Evolutionary conservation across 257 asterid species (phyloP).

Genomic region (Forsythia suspensa): DNA sequence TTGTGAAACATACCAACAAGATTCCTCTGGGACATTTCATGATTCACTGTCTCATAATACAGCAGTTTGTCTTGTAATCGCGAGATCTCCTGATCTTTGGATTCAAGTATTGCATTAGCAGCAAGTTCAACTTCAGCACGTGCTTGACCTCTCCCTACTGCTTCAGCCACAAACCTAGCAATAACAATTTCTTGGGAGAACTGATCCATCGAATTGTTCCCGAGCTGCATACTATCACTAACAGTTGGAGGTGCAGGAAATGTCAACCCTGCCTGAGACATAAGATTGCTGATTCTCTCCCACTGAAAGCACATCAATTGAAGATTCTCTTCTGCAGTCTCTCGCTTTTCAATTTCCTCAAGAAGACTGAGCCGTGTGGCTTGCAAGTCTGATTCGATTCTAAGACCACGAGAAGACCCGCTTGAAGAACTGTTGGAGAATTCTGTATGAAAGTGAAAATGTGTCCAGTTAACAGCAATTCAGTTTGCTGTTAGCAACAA

Average conservation of each 20-base stretch:
- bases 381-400: slow-evolving; percentile 45
- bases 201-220: slow-evolving; percentile 39
- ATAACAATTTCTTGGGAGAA: slow-evolving; percentile 57
- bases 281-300: slow-evolving; percentile 55
- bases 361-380: slow-evolving; percentile 45
- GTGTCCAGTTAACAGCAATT: neutral
- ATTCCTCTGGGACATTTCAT: slow-evolving; percentile 89
- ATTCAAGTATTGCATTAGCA: slow-evolving; percentile 48
- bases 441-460: slow-evolving; percentile 38
- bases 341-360: slow-evolving; percentile 69
- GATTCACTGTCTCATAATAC: slow-evolving; percentile 85
- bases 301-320: slow-evolving; percentile 57
- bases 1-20: slow-evolving; percentile 64
- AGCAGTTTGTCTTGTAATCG: slow-evolving; percentile 72
- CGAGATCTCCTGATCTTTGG: slow-evolving; percentile 75
- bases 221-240: slow-evolving; percentile 36
- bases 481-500: neutral
- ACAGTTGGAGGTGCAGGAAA: slow-evolving; percentile 57
- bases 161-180: slow-evolving; percentile 66
- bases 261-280: slow-evolving; percentile 65
- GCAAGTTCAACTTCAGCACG: slow-evolving; percentile 76
- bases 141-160: slow-evolving; percentile 68
- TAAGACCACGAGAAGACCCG: slow-evolving; percentile 27
- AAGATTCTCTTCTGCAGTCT: slow-evolving; percentile 61
- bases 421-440: slow-evolving; percentile 61